phyloP scores from a whole-genome alignment of 208 protist species.

The Leishmania lainsoni region DNA sequence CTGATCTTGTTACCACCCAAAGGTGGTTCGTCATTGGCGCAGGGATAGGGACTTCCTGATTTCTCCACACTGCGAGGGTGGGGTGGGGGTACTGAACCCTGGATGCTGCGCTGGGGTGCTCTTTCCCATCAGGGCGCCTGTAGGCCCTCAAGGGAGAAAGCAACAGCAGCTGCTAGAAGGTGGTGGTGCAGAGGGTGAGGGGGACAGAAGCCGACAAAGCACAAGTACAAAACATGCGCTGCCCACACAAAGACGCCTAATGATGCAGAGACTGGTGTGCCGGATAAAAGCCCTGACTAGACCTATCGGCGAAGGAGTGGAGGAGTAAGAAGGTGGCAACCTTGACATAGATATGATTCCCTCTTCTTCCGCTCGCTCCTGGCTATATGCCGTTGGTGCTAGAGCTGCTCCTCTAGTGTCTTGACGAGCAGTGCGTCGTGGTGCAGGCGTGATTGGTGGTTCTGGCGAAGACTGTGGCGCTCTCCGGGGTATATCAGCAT shows the following conservation, averaged over 20 bases:
- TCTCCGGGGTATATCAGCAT: slow-evolving; percentile 89
- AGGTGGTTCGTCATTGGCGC: background rate
- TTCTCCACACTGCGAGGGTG: too few relatives aligned
- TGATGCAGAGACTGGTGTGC: background rate
- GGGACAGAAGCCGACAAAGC: background rate
- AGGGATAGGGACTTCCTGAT: background rate
- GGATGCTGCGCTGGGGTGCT: background rate
- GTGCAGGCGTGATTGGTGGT: slow-evolving; percentile 62
- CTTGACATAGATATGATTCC: background rate
- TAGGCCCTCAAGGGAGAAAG: background rate
- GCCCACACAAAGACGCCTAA: slow-evolving; percentile 2
- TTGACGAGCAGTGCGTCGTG: slow-evolving; percentile 80
- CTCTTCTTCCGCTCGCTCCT: background rate
- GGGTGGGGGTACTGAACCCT: background rate
- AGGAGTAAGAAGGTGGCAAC: background rate
- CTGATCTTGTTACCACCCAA: background rate
- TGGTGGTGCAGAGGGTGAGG: slow-evolving; percentile 7
- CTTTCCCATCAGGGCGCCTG: background rate
- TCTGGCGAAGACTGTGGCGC: slow-evolving; percentile 85
- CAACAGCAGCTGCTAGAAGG: background rate
- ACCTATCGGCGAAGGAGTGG: background rate
- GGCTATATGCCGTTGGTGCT: background rate
- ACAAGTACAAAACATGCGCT: background rate
- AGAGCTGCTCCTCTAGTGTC: slow-evolving; percentile 64
- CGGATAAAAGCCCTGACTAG: background rate